Percentiles rank a stretch among this genome's conserved stretches.
Evolutionary conservation across 805 yeast species (phyloP).

Genomic region (Metschnikowia rubicola): DNA sequence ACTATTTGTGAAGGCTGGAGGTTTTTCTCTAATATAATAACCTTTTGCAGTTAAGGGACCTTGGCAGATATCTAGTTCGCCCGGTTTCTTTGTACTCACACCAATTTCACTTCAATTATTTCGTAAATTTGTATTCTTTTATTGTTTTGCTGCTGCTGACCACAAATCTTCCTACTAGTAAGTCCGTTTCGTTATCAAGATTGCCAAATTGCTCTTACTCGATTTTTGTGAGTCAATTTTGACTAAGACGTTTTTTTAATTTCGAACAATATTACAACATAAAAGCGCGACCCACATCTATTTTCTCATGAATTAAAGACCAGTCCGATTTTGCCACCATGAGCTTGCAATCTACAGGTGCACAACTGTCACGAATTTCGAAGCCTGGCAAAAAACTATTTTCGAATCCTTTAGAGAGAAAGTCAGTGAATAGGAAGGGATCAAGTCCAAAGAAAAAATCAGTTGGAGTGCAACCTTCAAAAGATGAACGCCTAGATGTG

Average conservation of each 20-base stretch:
- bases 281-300: no score
- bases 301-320: not conserved
- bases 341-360: conserved; percentile 35
- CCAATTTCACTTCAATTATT: no score
- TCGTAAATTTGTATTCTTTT: no score
- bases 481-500: conserved; percentile 17
- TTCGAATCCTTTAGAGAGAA: conserved; percentile 26
- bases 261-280: no score
- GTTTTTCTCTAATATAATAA: conserved; percentile 1
- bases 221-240: no score
- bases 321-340: conserved; percentile 6
- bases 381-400: conserved; percentile 23
- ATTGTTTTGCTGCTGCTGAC: no score
- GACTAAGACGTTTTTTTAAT: no score
- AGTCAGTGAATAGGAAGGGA: conserved; percentile 7
- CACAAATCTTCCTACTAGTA: no score
- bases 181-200: no score
- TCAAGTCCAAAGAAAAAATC: conserved; percentile 6
- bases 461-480: not conserved
- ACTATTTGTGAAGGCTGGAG: not conserved
- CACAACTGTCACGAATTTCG: conserved; percentile 33
- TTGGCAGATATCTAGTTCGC: not conserved
- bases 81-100: no score
- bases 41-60: not conserved
- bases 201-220: no score